Evolutionary conservation across 306 rosid species (phyloP).

Genomic region (Quercus glauca): DNA sequence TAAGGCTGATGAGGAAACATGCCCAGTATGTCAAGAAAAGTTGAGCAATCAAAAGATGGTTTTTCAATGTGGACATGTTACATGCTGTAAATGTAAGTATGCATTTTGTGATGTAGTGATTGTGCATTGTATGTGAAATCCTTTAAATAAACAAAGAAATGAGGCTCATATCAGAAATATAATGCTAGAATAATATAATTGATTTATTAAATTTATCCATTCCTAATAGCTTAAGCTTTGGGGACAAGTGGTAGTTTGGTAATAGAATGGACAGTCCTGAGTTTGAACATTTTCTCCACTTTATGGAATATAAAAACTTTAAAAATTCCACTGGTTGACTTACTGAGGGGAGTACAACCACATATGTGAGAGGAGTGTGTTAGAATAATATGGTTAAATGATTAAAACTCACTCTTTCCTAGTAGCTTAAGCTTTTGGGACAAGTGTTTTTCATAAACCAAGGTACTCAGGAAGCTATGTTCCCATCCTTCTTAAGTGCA

Average conservation of each 20-base stretch:
- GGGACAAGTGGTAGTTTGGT: too few species aligned
- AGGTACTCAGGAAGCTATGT: neutral
- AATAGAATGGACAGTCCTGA: too few species aligned
- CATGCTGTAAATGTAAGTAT: slow-evolving; percentile 90
- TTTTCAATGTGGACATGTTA: slow-evolving; percentile 92
- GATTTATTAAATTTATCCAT: too few species aligned
- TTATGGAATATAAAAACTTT: too few species aligned
- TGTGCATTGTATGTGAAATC: neutral
- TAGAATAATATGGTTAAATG: too few species aligned
- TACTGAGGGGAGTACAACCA: too few species aligned
- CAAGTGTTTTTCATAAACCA: neutral
- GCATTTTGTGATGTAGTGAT: neutral
- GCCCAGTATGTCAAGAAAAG: slow-evolving; percentile 90
- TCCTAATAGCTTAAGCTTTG: too few species aligned
- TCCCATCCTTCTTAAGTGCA: neutral
- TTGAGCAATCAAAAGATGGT: slow-evolving; percentile 83
- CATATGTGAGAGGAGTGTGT: too few species aligned
- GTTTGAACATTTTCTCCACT: too few species aligned
- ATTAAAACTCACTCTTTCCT: too few species aligned
- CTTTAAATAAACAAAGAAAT: neutral
- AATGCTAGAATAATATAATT: neutral
- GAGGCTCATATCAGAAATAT: neutral
- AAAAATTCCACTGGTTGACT: too few species aligned
- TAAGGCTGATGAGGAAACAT: slow-evolving; percentile 65
- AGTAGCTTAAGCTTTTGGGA: too few species aligned